phyloP scores from a whole-genome alignment of 371 early-diverging fungal genomes.

The Apophysomyces ossiformis region DNA sequence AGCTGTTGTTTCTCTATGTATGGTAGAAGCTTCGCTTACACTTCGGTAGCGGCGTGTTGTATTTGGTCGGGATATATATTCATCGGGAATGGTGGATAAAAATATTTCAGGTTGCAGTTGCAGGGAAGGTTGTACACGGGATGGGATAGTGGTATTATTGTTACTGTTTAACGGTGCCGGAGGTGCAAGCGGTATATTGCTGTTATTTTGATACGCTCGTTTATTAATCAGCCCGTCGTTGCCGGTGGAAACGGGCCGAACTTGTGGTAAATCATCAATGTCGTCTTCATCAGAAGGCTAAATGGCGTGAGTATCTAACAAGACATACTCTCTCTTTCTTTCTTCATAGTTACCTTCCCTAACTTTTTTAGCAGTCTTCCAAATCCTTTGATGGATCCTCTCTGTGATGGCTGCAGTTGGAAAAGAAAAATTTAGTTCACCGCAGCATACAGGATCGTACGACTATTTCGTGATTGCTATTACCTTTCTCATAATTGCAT shows the following conservation, averaged over 20 bases:
- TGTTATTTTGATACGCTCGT: neutral
- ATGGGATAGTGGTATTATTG: neutral
- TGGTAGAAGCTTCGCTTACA: conserved; percentile 1
- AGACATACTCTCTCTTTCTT: neutral
- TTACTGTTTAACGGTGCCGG: conserved; percentile 16
- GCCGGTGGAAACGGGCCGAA: neutral
- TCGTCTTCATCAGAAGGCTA: neutral
- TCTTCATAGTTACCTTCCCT: conserved; percentile 20
- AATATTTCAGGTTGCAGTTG: neutral
- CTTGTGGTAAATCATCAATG: neutral
- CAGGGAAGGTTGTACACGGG: neutral
- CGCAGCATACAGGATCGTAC: conserved; percentile 8
- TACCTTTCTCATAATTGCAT: conserved; percentile 12
- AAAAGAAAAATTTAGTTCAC: neutral
- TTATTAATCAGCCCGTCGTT: neutral
- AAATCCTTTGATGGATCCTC: conserved; percentile 22
- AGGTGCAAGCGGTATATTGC: conserved; percentile 18
- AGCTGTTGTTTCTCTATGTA: neutral
- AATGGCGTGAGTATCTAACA: neutral
- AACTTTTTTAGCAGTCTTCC: conserved; percentile 31
- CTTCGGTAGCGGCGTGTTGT: conserved; percentile 8
- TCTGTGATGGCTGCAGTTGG: conserved; percentile 19
- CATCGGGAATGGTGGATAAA: conserved; percentile 7
- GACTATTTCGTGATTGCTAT: neutral
- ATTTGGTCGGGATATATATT: conserved; percentile 9